A percentile compares a stretch with the other conserved stretches of the same genome.
Conservation (phyloP, 306 rosid genomes). For the Trifolium dubium region DNA sequence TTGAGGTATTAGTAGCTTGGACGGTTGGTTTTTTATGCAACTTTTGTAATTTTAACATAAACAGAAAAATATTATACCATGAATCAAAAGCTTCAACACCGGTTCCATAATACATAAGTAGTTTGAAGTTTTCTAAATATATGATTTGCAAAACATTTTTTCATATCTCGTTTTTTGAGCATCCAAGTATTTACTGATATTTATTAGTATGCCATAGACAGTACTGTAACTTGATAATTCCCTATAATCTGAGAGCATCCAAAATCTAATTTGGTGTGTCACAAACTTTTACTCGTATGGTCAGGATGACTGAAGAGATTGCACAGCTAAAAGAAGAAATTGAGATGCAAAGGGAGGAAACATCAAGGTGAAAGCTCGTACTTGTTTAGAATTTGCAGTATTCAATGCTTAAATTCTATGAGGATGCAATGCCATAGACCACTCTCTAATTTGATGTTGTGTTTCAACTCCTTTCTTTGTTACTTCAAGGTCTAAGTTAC, state of each 20-base stretch:
- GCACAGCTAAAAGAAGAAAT: constrained; percentile 72
- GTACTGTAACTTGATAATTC: background rate
- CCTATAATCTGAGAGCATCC: background rate
- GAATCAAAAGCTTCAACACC: constrained; percentile 14
- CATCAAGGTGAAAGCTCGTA: constrained; percentile 52
- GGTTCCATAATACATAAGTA: constrained; percentile 7
- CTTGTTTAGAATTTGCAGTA: constrained; percentile 22
- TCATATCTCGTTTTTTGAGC: background rate
- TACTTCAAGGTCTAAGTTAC: constrained; percentile 56
- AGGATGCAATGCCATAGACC: constrained; percentile 12
- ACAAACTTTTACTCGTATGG: constrained; percentile 23
- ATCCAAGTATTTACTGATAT: background rate
- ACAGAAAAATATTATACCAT: background rate
- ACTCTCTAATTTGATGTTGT: constrained; percentile 33
- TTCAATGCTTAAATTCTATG: constrained; percentile 23
- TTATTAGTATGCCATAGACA: background rate
- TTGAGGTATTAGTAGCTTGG: constrained; percentile 19
- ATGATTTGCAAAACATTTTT: constrained; percentile 16
- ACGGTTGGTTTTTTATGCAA: background rate
- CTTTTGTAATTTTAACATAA: background rate
- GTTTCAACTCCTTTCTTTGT: constrained; percentile 37
- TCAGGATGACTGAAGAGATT: constrained; percentile 83
- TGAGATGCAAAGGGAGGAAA: constrained; percentile 64
- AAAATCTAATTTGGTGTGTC: constrained; percentile 20
- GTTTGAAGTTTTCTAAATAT: background rate